Base-by-base conservation (phyloP, 352 stramenopile species). In the Globisporangium yorkense region DNA sequence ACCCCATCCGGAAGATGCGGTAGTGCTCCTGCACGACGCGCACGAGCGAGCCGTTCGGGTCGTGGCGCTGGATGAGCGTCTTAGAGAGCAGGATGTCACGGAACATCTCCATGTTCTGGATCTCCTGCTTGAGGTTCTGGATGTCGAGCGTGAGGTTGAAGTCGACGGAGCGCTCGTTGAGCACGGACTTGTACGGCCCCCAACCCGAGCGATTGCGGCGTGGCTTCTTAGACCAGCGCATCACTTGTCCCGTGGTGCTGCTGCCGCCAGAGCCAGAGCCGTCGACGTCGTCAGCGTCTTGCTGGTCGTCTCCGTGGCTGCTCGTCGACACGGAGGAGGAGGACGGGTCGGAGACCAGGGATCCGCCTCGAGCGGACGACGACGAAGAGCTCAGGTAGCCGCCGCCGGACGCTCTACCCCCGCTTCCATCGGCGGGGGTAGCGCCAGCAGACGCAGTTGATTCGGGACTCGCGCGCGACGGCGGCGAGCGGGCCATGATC, bases 61-160 rank as follows among this genome's bases (percentile, higher is more conserved):
- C 57, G 43, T 74, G 61, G 24, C 56, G 66, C 51, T 62, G 59
- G 33, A 44, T 49, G 18, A 76, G 37, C 18, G 33, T 54, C 52
- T 65, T 67, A 20, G 70, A 43, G 4, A 35, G 51, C 1, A 78
- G 63, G 37, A 81, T 64, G 8, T 73, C 65, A 12, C 62, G 57
- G 29, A 63, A 53, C 45, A 54, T 64, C 43, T 61, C 39, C 20
- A 77, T 62, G 40, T 63, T 55, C 16, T 66, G 63, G 57, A 77
- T 67, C 55, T 77, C 71, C 46, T 72, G 70, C 46, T 68, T 59
- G 43, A 80, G 51, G n/a, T 51, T 68, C 56, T 77, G 60, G 16
- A 77, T 53, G 55, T 80, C 68, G 15, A 80, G 59, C 52, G 64
- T 57, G 29, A 80, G 56, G 37, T 74, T 74, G 54, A 73, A 72